Evolutionary conservation across 768 basidiomycete species (phyloP), one percentile per base, ranked within the genome.

Genomic region (Galerina marginata): DNA sequence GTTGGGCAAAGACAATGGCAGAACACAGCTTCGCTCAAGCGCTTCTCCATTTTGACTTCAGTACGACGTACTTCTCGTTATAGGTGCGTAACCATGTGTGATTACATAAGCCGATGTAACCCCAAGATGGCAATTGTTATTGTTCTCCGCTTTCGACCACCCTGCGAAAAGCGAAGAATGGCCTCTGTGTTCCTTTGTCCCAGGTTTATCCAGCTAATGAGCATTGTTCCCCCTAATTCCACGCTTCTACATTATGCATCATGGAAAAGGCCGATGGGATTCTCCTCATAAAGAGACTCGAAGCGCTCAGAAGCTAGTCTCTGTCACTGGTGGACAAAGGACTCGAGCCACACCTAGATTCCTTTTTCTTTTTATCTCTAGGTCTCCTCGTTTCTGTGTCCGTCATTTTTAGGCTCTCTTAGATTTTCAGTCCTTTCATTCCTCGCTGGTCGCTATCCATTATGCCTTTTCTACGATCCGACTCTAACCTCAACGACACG

Each of bases 281-380:
- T 37, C 36, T 12, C 26, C 46, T 58, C 33, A 48, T 62, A 62
- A 58, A 54, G 40, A 4, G 29, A n/a, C 46, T 11, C 26, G 6
- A 50, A 39, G 42, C 14, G 10, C 20, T 53, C 20, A 38, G 29
- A 50, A 43, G 15, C 39, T 61, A n/a, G 55, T 57, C 67, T 64
- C 66, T 61, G 69, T 74, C 73, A 72, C 72, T 67, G 72, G 72
- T 68, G 71, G 70, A 70, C 70, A 65, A 61, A 62, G 61, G 56
- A 61, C 47, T 60, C 15, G 46, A 42, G 48, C 55, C 39, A 46
- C 58, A 40, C 40, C 56, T 60, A 20, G 43, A 56, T 4, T 36
- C 14, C 16, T 46, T 60, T 42, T 38, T 37, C 42, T 25, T 33
- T n/a, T 26, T 29, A 39, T 23, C 14, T 51, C 23, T 56, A 9